Evolutionary conservation across 225 moss, liverwort and hornwort species (phyloP).

Genomic region (Physcomitrellopsis africana): DNA sequence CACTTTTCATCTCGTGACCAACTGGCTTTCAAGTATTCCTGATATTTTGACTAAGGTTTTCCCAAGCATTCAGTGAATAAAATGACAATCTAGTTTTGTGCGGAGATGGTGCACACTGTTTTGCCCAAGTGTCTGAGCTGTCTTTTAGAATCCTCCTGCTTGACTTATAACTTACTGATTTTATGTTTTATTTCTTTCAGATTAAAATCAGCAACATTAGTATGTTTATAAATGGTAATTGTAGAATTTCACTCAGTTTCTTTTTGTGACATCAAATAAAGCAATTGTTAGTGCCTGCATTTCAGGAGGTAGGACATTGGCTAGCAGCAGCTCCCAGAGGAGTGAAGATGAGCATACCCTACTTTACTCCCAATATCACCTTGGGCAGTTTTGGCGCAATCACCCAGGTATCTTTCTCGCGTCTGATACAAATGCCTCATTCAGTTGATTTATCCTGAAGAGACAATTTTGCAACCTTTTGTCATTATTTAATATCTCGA

Average conservation of each 20-base stretch:
- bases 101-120: too few species aligned
- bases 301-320: conserved; percentile 81
- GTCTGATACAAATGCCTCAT: background rate
- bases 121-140: background rate
- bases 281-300: conserved; percentile 9
- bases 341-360: conserved; percentile 85
- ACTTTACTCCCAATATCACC: conserved; percentile 84
- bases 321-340: conserved; percentile 77
- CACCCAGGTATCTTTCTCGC: conserved; percentile 57
- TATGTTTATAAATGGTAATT: background rate
- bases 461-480: conserved; percentile 2
- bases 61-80: too few species aligned
- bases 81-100: too few species aligned
- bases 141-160: background rate
- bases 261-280: conserved; percentile 1
- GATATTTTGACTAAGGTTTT: too few species aligned
- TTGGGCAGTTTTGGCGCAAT: conserved; percentile 89
- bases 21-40: too few species aligned
- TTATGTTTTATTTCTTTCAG: background rate
- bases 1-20: background rate
- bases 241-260: background rate
- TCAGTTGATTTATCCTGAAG: conserved; percentile 8
- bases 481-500: conserved; percentile 8
- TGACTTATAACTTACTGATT: background rate
- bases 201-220: background rate